phyloP scores from a whole-genome alignment of 768 basidiomycete species.

The Termitomyces bulborhizus region DNA sequence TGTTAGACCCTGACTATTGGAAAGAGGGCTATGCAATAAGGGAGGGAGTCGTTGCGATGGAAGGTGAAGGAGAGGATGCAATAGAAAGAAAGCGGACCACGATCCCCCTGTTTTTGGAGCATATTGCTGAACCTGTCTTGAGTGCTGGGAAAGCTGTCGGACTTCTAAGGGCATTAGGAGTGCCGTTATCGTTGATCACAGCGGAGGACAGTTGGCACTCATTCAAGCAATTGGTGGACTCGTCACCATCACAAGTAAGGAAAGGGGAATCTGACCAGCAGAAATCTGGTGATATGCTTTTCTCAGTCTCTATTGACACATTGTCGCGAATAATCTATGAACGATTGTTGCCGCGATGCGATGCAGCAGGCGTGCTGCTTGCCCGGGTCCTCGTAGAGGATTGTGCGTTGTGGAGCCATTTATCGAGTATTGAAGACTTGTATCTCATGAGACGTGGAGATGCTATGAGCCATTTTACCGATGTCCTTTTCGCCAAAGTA shows the following conservation, averaged over 20 bases:
- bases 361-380: conserved; percentile 43
- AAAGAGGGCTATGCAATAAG: conserved; percentile 60
- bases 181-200: conserved; percentile 15
- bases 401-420: conserved; percentile 58
- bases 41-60: conserved; percentile 27
- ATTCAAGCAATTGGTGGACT: conserved; percentile 33
- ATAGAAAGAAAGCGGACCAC: conserved; percentile 21
- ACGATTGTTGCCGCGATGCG: conserved; percentile 50
- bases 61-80: conserved; percentile 7
- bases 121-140: conserved; percentile 52
- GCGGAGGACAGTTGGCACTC: conserved; percentile 30
- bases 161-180: conserved; percentile 57
- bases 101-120: conserved; percentile 57
- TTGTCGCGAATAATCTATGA: conserved; percentile 62
- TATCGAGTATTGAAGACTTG: conserved; percentile 59
- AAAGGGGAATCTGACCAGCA: neutral
- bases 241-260: conserved; percentile 12
- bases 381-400: conserved; percentile 58
- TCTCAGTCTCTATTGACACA: conserved; percentile 54
- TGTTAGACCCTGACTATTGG: conserved; percentile 77
- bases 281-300: conserved; percentile 19
- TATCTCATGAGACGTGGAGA: conserved; percentile 79
- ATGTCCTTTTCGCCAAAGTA: conserved; percentile 72
- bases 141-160: conserved; percentile 75
- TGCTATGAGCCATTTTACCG: conserved; percentile 65